phyloP scores from a whole-genome alignment of 75 land plant species.

The Sequoia sempervirens region DNA sequence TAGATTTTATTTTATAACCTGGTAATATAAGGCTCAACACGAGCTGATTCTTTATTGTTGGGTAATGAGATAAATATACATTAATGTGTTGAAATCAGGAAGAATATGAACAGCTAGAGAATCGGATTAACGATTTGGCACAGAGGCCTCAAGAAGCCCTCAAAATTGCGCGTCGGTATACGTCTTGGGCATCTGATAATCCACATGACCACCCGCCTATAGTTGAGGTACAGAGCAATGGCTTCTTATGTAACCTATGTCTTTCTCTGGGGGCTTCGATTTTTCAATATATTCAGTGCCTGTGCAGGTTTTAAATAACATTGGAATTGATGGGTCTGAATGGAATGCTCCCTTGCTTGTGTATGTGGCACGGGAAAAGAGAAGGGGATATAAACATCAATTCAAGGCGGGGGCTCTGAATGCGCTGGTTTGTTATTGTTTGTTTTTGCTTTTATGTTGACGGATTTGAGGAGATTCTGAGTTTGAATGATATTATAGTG shows the following conservation, averaged over 20 bases:
- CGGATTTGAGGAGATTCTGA: neutral
- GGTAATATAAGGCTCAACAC: too few relatives aligned
- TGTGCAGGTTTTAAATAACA: neutral
- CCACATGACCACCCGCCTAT: neutral
- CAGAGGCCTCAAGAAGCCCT: neutral
- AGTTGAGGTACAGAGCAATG: neutral
- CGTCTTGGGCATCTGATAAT: neutral
- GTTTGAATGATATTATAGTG: neutral
- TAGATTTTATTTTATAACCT: neutral
- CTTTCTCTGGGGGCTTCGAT: neutral
- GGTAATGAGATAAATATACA: neutral
- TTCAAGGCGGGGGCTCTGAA: slow-evolving; percentile 12
- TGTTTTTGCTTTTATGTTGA: neutral
- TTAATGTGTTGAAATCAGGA: neutral
- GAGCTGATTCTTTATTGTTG: too few relatives aligned
- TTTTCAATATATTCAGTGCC: neutral
- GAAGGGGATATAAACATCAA: neutral
- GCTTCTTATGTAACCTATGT: neutral
- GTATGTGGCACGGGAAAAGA: slow-evolving; percentile 8
- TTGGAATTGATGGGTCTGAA: neutral
- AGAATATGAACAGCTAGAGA: neutral
- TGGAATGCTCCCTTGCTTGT: neutral
- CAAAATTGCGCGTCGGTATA: neutral
- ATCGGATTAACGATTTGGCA: neutral
- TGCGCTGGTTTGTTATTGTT: neutral